Percentiles rank a stretch among this genome's conserved stretches.
phyloP scores from a whole-genome alignment of 805 yeast genomes.

The Cyberlindnera euphorbiiphila region DNA sequence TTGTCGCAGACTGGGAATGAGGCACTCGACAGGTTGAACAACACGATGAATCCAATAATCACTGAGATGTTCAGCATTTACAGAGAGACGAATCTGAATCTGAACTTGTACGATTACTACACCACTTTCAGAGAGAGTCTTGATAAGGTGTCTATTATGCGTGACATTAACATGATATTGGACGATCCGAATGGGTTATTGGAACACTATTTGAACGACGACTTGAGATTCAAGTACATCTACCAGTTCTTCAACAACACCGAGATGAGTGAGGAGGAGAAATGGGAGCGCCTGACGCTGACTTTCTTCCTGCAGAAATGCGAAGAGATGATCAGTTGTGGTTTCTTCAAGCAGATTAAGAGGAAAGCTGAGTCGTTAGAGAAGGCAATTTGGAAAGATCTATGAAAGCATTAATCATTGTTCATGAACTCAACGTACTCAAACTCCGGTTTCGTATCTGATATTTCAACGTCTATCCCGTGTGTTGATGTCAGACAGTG shows the following conservation, averaged over 20 bases:
- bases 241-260: slow-evolving; percentile 29
- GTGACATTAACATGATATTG: slow-evolving; percentile 22
- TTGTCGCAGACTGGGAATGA: slow-evolving; percentile 16
- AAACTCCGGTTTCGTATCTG: slow-evolving; percentile 1
- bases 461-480: slow-evolving; percentile 20
- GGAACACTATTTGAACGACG: slow-evolving; percentile 24
- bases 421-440: background rate
- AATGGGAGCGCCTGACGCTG: slow-evolving; percentile 61
- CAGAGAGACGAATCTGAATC: slow-evolving; percentile 70
- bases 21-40: slow-evolving; percentile 29
- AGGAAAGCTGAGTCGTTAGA: slow-evolving; percentile 64
- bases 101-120: slow-evolving; percentile 67
- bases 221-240: slow-evolving; percentile 26
- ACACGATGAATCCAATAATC: slow-evolving; percentile 47
- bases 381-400: slow-evolving; percentile 66
- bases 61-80: slow-evolving; percentile 61
- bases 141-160: slow-evolving; percentile 29
- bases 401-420: background rate
- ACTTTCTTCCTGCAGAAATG: slow-evolving; percentile 76
- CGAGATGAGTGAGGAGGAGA: slow-evolving; percentile 30
- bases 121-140: slow-evolving; percentile 54
- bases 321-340: slow-evolving; percentile 65
- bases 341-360: slow-evolving; percentile 54
- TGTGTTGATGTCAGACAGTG: too few species aligned
- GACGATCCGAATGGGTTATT: slow-evolving; percentile 19